Conservation (phyloP, 2,329 filamentous ascomycete genomes). For the Claviceps humidiphila region DNA sequence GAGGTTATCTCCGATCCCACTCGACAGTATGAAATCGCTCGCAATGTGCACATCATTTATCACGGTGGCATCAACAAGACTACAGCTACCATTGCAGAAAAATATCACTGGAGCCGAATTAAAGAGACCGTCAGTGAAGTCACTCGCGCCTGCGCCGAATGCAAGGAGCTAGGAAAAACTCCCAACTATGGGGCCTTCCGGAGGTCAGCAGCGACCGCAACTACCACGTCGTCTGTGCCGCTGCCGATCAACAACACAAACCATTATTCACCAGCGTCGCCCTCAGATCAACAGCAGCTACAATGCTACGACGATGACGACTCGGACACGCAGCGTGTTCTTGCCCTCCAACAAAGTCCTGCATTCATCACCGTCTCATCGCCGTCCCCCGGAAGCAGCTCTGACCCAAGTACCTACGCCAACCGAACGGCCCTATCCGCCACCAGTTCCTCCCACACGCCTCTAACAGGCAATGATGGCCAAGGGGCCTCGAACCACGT, state of each 20-base stretch:
- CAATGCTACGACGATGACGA: slow-evolving; percentile 6
- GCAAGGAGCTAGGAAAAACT: slow-evolving; percentile 64
- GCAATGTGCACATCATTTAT: slow-evolving; percentile 56
- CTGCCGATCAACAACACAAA: background rate
- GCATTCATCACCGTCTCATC: slow-evolving; percentile 14
- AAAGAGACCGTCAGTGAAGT: slow-evolving; percentile 95
- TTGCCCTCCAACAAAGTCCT: slow-evolving; percentile 19
- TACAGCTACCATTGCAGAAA: slow-evolving; percentile 82
- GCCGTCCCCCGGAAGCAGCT: slow-evolving; percentile 12
- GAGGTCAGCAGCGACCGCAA: slow-evolving; percentile 6
- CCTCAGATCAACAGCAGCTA: background rate
- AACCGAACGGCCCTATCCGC: slow-evolving; percentile 36
- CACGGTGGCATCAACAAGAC: slow-evolving; percentile 98
- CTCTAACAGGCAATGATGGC: background rate
- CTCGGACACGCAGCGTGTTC: slow-evolving; percentile 11
- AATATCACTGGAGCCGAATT: slow-evolving; percentile 94
- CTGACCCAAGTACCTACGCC: slow-evolving; percentile 28
- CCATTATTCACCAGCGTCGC: background rate
- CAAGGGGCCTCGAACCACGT: background rate
- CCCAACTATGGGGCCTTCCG: slow-evolving; percentile 18
- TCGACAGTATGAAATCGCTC: slow-evolving; percentile 80
- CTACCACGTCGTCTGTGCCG: background rate
- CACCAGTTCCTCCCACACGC: slow-evolving; percentile 9
- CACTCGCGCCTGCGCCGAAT: slow-evolving; percentile 81
- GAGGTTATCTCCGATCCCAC: slow-evolving; percentile 88